Evolutionary conservation across 2,329 filamentous ascomycete species (phyloP), one percentile per base, ranked within the genome.

Genomic region (Phyllosticta citriasiana): DNA sequence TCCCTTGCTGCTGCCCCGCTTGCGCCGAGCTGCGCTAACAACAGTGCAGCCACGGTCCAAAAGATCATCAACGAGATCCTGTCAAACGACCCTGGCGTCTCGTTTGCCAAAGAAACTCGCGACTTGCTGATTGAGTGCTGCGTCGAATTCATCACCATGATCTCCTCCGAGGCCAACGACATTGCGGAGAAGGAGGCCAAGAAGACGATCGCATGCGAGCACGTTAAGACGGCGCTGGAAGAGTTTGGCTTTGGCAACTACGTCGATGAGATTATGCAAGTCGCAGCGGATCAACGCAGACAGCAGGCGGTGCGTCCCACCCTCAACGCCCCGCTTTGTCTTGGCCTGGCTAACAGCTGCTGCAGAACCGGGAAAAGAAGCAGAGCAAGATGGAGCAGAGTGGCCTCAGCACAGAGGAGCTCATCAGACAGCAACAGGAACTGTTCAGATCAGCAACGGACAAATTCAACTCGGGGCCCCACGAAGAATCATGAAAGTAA

Each of bases 151-250:
- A 97, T 99, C 75, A 97, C 94, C 19, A 84, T 99, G 70, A 89
- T 99, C 68, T 97, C 92, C n/a, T 96, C 91, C 55, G 93, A 99
- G 78, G 94, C 94, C 64, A 99, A 99, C 76, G 94, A 99, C 70
- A 99, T 99, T 66, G 95, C 92, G 12, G 94, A 99, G 74, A 96
- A 96, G 76, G 94, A 99, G 71, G 91, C 92, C 57, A 99, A 99
- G 80, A 99, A 99, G 82, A 99, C 94, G 3, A 99, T 99, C 68
- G 93, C 93, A 12, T 96, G 91, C 74, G 94, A 99, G 70, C 94
- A 99, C 78, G 95, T 99, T 69, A 95, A 93, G 71, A 93, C 93
- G 71, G 94, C 94, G 0, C 82, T 99, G 52, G 89, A 93, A 68
- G 89, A 96, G 69, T 84, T 99, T 22, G 94, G 93, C 1, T 99